Percentiles rank a stretch among this genome's conserved stretches.
Conservation (phyloP, 225 moss, liverwort and hornwort species). For the Sphagnum tenellum region DNA sequence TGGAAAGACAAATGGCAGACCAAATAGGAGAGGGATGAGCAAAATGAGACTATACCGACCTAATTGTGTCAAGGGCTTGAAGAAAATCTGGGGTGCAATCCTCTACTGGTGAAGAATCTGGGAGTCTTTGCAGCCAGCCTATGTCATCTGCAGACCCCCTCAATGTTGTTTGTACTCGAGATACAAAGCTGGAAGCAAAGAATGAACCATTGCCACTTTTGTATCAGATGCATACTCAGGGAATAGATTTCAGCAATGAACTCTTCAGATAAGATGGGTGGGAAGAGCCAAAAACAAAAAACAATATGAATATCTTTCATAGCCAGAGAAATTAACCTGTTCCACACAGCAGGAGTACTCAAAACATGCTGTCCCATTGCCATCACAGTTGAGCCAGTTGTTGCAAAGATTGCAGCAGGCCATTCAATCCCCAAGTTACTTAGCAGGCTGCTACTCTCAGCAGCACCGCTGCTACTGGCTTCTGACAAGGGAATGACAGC, state of each 20-base stretch:
- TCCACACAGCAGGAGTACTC: conserved; percentile 86
- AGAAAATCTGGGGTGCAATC: conserved; percentile 81
- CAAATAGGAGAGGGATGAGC: no score
- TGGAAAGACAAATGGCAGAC: no score
- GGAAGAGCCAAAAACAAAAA: not conserved
- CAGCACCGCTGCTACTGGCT: conserved; percentile 12
- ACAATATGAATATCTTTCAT: no score
- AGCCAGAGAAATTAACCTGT: conserved; percentile 57
- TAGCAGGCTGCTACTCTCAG: conserved; percentile 21
- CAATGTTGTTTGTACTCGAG: conserved; percentile 86
- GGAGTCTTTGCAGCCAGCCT: conserved; percentile 80
- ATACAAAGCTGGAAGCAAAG: conserved; percentile 49
- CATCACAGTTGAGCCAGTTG: conserved; percentile 73
- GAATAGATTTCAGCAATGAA: not conserved
- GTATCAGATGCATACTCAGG: not conserved
- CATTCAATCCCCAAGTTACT: conserved; percentile 62
- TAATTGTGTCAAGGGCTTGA: conserved; percentile 78
- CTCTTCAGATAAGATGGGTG: no score
- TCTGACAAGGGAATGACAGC: conserved; percentile 17
- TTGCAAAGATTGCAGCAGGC: conserved; percentile 64
- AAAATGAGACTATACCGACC: conserved; percentile 17
- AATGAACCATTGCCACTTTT: not conserved
- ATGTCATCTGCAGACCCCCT: conserved; percentile 91
- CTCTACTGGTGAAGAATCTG: conserved; percentile 56
- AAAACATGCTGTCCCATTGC: conserved; percentile 80